Evolutionary conservation across 2,329 filamentous ascomycete genomes (phyloP).

Genomic region (Calonectria leucothoes): DNA sequence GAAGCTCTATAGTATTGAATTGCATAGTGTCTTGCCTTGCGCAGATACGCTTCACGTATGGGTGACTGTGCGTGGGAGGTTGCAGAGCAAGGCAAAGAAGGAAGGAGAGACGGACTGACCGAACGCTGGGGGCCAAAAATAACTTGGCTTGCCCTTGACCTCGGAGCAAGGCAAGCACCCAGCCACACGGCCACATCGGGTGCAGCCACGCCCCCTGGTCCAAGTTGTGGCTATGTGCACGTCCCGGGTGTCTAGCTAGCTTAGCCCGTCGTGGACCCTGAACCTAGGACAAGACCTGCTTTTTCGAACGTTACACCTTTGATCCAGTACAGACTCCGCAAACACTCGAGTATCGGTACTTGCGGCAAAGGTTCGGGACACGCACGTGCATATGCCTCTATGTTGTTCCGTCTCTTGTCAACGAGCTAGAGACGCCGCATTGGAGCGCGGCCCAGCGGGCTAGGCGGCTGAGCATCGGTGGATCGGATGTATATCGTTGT

Average conservation of each 20-base stretch:
- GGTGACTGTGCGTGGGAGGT: slow-evolving; percentile 22
- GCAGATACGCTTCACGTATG: slow-evolving; percentile 12
- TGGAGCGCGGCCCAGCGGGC: slow-evolving; percentile 8
- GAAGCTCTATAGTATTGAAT: background rate
- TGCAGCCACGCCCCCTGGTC: slow-evolving; percentile 7
- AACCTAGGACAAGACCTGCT: slow-evolving; percentile 1
- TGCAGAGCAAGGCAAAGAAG: slow-evolving; percentile 1
- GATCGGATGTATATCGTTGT: slow-evolving; percentile 25
- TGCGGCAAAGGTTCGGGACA: slow-evolving; percentile 5
- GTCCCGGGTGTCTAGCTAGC: slow-evolving; percentile 13
- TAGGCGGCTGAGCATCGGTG: slow-evolving; percentile 36
- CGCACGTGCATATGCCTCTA: slow-evolving; percentile 33
- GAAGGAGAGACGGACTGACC: slow-evolving; percentile 27
- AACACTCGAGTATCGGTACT: slow-evolving; percentile 37
- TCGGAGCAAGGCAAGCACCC: slow-evolving; percentile 27
- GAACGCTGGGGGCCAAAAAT: slow-evolving; percentile 40
- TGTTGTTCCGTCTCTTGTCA: slow-evolving; percentile 22
- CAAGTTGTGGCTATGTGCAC: background rate
- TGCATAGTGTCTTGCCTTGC: background rate
- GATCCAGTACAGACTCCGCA: slow-evolving; percentile 27
- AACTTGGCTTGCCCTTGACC: slow-evolving; percentile 19
- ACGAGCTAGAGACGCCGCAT: background rate
- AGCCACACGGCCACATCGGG: slow-evolving; percentile 33
- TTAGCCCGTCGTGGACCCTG: slow-evolving; percentile 27
- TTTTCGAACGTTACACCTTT: slow-evolving; percentile 30